Evolutionary conservation across 495 filamentous ascomycete genomes (phyloP), one percentile per base, ranked within the genome.

Genomic region (Penicillium lividum): DNA sequence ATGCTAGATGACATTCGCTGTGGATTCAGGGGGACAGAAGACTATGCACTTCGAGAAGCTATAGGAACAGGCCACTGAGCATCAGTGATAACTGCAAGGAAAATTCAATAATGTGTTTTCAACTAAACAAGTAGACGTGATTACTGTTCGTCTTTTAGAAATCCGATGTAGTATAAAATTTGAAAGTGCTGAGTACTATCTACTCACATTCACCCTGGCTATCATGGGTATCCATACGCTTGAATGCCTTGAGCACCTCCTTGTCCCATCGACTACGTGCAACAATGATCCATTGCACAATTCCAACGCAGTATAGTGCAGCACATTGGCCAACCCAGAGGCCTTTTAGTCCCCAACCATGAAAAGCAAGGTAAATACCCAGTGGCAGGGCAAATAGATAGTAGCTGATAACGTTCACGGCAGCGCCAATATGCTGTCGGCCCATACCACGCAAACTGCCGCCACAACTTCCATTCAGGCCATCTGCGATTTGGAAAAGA

Each of bases 401-500:
- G 62, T 97, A 97, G 65, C 86, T 89, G 16, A 92, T 72, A 30
- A 95, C 69, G 67, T 97, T 96, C 57, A 96, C 92, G n/a, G 84
- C 74, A 28, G 92, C 92, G 11, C 92, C 92, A 31, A 94, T 80
- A 78, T 95, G 92, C 71, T 97, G 92, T 42, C 90, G 77, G 10
- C 92, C 92, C 89, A 92, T 93, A 0, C 92, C 92, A 51, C 92
- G 73, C 10, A 97, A 74, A 56, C 84, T 85, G 7, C 92, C 92
- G 9, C 92, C 92, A 66, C 92, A 97, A 57, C 85, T 88, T 0
- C 89, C 90, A 71, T 93, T 94, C 54, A 94, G 69, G 3, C 91
- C 92, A 72, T 97, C 92, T 0, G 92, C 90, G 55, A 97, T 92
- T 74, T 97, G 92, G 78, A 97, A 97, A 16, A 96, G 79, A 4